A percentile compares a stretch with the other conserved stretches of the same genome.
phyloP scores from a whole-genome alignment of 78 protist species.

The Cyanophora paradoxa region DNA sequence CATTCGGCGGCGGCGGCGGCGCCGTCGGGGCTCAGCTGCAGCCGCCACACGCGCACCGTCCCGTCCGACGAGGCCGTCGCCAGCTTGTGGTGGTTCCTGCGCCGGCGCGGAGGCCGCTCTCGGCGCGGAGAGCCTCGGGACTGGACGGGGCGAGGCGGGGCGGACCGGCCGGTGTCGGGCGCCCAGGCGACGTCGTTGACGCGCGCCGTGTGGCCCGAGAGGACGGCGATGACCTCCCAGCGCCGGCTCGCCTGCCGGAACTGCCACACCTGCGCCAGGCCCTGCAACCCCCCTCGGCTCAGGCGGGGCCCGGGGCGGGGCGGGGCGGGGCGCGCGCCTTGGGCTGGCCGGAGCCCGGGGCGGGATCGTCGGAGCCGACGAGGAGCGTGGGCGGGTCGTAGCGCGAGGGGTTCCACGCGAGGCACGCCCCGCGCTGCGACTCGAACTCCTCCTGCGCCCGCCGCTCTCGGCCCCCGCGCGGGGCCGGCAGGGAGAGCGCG shows the following conservation, averaged over 20 bases:
- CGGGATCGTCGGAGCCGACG: constrained; percentile 60
- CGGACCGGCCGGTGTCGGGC: constrained; percentile 61
- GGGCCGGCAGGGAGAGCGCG: neutral
- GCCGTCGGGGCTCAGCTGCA: neutral
- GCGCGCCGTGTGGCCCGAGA: constrained; percentile 21
- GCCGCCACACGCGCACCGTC: constrained; percentile 49
- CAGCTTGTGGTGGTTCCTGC: too few species aligned
- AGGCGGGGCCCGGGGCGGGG: too few species aligned
- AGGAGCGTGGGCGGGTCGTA: constrained; percentile 51
- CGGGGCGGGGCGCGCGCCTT: too few species aligned
- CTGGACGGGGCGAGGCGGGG: too few species aligned
- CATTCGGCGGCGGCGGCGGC: neutral
- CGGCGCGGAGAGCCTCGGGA: too few species aligned
- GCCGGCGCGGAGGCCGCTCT: too few species aligned
- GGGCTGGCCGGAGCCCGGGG: too few species aligned
- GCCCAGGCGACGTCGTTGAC: constrained; percentile 72
- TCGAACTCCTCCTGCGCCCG: constrained; percentile 35
- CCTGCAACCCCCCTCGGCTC: neutral
- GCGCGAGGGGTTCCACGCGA: constrained; percentile 71
- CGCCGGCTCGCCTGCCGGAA: neutral
- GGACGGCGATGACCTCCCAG: constrained; percentile 1
- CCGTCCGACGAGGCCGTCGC: constrained; percentile 70
- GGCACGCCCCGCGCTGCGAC: constrained; percentile 36
- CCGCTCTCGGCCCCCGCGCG: constrained; percentile 4
- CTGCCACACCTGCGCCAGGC: too few species aligned